Percentiles rank a stretch among this genome's conserved stretches.
These are phyloP conservation scores for Batkoa obscura DNA, from an alignment of 371 early-diverging fungal species.

Conservation along the genomic window DNA sequence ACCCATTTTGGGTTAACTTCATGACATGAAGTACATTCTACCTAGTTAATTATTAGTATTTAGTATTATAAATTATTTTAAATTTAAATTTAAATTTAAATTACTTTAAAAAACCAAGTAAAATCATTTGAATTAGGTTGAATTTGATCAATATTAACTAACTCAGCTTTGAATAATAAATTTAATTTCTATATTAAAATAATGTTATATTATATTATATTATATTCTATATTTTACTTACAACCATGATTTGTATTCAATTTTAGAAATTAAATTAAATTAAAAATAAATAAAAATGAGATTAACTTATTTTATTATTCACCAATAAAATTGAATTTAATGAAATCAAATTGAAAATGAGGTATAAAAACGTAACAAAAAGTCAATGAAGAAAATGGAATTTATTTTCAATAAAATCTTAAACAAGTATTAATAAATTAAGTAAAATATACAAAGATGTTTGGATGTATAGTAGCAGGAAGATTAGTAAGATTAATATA, in stretches of 20 bases:
- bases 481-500: conserved; percentile 31
- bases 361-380: no score
- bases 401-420: no score
- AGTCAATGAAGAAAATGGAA: no score
- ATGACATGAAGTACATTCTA: conserved; percentile 64
- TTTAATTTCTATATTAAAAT: conserved; percentile 1
- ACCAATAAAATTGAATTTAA: no score
- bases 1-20: conserved; percentile 56
- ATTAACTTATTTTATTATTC: no score
- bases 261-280: no score
- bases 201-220: no score
- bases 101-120: conserved; percentile 48
- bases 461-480: conserved; percentile 76
- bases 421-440: no score
- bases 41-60: conserved; percentile 13
- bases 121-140: conserved; percentile 26
- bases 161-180: conserved; percentile 40
- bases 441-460: conserved; percentile 25
- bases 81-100: background rate
- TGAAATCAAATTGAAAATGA: no score
- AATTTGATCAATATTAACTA: conserved; percentile 61
- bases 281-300: no score
- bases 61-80: background rate
- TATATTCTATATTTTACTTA: no score
- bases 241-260: no score